Base-by-base conservation (phyloP, 331 rosid species). In the Quercus phellos region DNA sequence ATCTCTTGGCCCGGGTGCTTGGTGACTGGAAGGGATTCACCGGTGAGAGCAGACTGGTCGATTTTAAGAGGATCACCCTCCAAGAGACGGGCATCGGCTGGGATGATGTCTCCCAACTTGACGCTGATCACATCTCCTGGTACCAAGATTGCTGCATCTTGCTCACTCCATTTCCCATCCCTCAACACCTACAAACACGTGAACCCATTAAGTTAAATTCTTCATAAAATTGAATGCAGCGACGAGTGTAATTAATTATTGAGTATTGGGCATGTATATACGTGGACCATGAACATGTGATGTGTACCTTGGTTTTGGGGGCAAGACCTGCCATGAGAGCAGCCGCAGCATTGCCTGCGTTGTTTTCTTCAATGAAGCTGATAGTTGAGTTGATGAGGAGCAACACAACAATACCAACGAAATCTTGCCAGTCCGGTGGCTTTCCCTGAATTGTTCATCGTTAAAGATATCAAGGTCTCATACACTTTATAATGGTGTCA, bases 291-390 rank as follows among this genome's bases (percentile, higher is more conserved):
- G 53, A 42, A 69, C 51, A 61, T 46, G 54, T 29, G 38, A 6
- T 16, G 46, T 61, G 55, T 79, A 90, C 98, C 94, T 93, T 93
- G 51, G 96, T 85, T 85, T 91, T 93, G 75, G 98, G 98, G 61
- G 98, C 98, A 78, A 93, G 98, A 77, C 98, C 94, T 29, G 96
- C 98, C 98, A 93, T 93, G 27, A 93, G 84, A 71, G 97, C 96
- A 6, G 98, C 97, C 0, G 98, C 98, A 0, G 98, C 98, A 77
- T 93, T 93, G 34, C 98, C 98, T 14, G 98, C 98, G 50, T 87
- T 93, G 88, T 91, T 90, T 77, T 93, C 98, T 81, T 93, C 98
- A 56, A 93, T 93, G 85, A 93, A 93, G 77, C 97, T 91, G 18
- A 93, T 91, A 19, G 98, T 93, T 16, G 98, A 90, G 83, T 93